phyloP scores from a whole-genome alignment of 2,329 filamentous ascomycete species.

The Trichoderma sp. region DNA sequence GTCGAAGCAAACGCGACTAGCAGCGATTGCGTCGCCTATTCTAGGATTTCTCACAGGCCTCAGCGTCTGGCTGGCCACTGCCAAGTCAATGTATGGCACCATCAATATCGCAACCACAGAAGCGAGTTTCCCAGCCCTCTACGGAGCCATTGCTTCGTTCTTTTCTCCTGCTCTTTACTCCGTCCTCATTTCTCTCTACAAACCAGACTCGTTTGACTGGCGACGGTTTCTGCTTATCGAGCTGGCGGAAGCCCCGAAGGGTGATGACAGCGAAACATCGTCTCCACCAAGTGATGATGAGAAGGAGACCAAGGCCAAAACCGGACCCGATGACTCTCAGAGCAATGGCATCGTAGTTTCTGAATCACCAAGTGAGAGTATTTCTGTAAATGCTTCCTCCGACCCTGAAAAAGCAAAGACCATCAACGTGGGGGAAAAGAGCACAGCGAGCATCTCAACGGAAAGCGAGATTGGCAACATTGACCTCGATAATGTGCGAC shows the following conservation, averaged over 20 bases:
- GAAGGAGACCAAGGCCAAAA: neutral
- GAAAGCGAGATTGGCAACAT: neutral
- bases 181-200: conserved; percentile 6
- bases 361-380: neutral
- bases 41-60: conserved; percentile 10
- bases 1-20: conserved; percentile 14
- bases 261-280: neutral
- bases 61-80: conserved; percentile 13
- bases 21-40: conserved; percentile 9
- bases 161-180: conserved; percentile 17
- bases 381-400: neutral
- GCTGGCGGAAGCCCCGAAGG: neutral
- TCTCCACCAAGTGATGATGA: neutral
- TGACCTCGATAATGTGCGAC: conserved; percentile 5
- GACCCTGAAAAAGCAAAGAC: neutral
- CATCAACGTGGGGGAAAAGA: neutral
- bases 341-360: neutral
- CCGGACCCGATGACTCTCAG: neutral
- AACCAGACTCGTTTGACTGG: conserved; percentile 14
- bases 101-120: conserved; percentile 14
- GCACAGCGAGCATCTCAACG: neutral
- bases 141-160: conserved; percentile 14
- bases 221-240: conserved; percentile 12
- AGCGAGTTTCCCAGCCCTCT: conserved; percentile 8
- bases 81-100: conserved; percentile 6